Evolutionary conservation across 2,329 filamentous ascomycete genomes (phyloP), one percentile per base, ranked within the genome.

Genomic region (Colletotrichum acutatum): DNA sequence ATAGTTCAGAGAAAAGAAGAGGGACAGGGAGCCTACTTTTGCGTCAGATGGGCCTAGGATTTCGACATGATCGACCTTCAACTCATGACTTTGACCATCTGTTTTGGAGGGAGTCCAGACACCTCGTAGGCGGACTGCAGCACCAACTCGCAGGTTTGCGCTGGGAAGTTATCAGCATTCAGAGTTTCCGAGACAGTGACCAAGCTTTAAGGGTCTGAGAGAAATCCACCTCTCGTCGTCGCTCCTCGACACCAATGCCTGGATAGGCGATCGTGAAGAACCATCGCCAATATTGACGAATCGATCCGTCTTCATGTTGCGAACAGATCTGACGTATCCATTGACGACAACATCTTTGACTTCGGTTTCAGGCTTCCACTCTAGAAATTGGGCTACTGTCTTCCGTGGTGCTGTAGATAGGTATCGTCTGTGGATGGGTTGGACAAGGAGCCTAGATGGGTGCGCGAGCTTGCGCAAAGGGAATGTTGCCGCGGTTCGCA

Each of bases 281-380:
- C 97, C 97, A 86, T 99, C 97, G 12, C 93, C 92, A 65, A 98
- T 87, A 72, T 95, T 90, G 65, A 95, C 92, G 84, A 99, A 98
- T 5, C 93, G 92, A 72, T 93, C 87, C 26, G 89, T 89, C 81
- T 98, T 97, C 86, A 97, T 95, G 81, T 94, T 94, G 74, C 96
- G 90, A 73, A 98, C 92, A 4, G 94, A 96, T 75, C 94, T 90
- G 68, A 98, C 88, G 84, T 93, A 96, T 74, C 95, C 96, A 80
- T 93, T 89, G 77, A 98, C 86, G 70, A 88, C 87, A 60, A 93
- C 86, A 77, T 87, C 81, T n/a, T 82, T 76, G 53, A 85, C 82
- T 58, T 83, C 79, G 42, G 83, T 80, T 22, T 81, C 76, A 2
- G 89, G 87, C 53, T 83, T 84, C 82, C 85, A 88, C 37, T 86